Base-by-base conservation (phyloP, 805 yeast species). In the Metschnikowia sp. region DNA sequence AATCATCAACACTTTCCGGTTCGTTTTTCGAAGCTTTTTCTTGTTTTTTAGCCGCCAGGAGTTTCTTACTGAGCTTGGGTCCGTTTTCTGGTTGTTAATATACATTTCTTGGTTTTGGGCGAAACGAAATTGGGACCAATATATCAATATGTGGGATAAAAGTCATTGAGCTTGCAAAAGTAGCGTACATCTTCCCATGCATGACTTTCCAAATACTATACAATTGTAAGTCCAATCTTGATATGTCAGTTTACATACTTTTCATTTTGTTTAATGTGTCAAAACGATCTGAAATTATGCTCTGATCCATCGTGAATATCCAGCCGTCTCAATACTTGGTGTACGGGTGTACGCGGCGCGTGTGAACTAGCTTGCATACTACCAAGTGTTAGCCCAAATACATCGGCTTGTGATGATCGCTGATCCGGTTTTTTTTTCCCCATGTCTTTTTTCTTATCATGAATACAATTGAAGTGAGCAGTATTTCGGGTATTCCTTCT, bases 1-100 rank as follows among this genome's bases (percentile, higher is more conserved):
- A 75, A 4, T 82, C 88, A 31, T 77, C 79, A 0, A 77, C 71
- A 0, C 81, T 73, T 33, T 46, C 34, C 1, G 53, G 53, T 15
- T 34, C 40, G 5, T 42, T 36, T 11, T 45, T 40, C 5, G 36
- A 35, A 5, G 38, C 26, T 22, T 22, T 22, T 22, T 22, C 26
- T 22, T 22, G 26, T 22, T 22, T 22, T 2, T 22, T 22, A 9
- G 36, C 39, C 15, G 41, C 34, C 33, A 43, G 37, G 2, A 22
- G 22, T 31, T 13, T 22, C 13, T 52, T 50, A 31, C 43, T 40
- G 33, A 48, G 48, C 30, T 45, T 50, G 13, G 49, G 51, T 6
- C 47, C 48, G 10, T 36, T 31, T 35, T 45, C 57, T 53, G 30
- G 7, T 8, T 10, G 48, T 43, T 41, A 45, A 47, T 44, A 32